Evolutionary conservation across 257 asterid genomes (phyloP).

Genomic region (Rehmannia glutinosa): DNA sequence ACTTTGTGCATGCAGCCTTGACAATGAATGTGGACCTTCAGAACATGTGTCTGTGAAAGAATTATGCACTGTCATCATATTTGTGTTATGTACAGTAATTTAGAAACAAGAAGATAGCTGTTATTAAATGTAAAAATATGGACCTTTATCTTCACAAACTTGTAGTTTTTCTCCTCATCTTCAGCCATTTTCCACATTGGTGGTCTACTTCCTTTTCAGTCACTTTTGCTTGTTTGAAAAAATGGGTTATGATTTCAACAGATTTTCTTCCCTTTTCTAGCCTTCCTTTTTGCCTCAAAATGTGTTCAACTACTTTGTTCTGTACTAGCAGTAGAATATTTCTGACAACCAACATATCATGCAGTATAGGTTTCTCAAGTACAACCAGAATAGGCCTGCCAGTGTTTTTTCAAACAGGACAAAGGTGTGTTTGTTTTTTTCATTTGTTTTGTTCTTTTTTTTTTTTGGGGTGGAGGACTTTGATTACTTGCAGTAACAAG

Average conservation of each 20-base stretch:
- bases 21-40: constrained; percentile 73
- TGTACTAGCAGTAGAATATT: neutral
- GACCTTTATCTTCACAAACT: constrained; percentile 23
- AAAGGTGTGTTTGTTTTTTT: neutral
- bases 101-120: neutral
- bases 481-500: too few species aligned
- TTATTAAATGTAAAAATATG: neutral
- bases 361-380: neutral
- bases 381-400: neutral
- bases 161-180: constrained; percentile 4
- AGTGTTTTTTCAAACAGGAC: neutral
- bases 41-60: constrained; percentile 42
- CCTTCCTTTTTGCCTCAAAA: neutral
- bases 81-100: neutral
- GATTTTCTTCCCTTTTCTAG: neutral
- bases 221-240: neutral
- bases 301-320: neutral
- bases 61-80: neutral
- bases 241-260: neutral
- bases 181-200: constrained; percentile 19
- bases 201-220: neutral
- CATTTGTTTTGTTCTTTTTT: too few species aligned
- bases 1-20: constrained; percentile 63
- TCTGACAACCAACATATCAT: neutral
- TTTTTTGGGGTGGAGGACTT: too few species aligned